Percentiles rank a stretch among this genome's conserved stretches.
These are phyloP conservation scores for Phlegmacium glaucopus DNA, from an alignment of 768 basidiomycete species.

Conservation along the genomic window DNA sequence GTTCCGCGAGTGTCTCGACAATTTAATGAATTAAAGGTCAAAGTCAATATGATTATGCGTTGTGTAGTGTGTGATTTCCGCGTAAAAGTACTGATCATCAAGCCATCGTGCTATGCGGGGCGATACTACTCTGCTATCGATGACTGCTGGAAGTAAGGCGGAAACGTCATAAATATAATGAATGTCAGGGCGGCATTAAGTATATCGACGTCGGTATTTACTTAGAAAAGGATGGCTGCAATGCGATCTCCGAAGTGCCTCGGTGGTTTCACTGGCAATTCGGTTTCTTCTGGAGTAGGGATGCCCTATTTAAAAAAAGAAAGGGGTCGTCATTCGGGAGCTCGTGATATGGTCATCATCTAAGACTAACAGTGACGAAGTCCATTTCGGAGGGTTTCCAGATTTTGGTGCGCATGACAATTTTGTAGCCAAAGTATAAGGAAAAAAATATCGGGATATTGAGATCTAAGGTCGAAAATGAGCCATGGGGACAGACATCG, in stretches of 20 bases:
- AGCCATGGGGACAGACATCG: conserved; percentile 9
- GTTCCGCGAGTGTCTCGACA: too few species aligned
- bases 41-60: too few species aligned
- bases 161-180: neutral
- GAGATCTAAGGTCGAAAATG: conserved; percentile 24
- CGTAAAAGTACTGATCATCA: too few species aligned
- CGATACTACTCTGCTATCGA: too few species aligned
- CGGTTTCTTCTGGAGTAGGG: conserved; percentile 69
- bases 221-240: conserved; percentile 48
- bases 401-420: conserved; percentile 30
- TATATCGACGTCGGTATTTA: neutral
- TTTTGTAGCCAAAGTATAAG: conserved; percentile 38
- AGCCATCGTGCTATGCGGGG: too few species aligned
- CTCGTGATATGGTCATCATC: neutral
- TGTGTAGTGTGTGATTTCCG: too few species aligned
- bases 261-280: conserved; percentile 47
- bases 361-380: conserved; percentile 54
- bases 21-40: too few species aligned
- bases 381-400: conserved; percentile 63
- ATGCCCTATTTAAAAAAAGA: conserved; percentile 44
- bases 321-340: neutral
- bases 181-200: neutral
- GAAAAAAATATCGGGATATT: conserved; percentile 38
- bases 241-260: conserved; percentile 49
- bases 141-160: neutral